Conservation (phyloP, 257 asterid species). For the Eustoma russellianum region DNA sequence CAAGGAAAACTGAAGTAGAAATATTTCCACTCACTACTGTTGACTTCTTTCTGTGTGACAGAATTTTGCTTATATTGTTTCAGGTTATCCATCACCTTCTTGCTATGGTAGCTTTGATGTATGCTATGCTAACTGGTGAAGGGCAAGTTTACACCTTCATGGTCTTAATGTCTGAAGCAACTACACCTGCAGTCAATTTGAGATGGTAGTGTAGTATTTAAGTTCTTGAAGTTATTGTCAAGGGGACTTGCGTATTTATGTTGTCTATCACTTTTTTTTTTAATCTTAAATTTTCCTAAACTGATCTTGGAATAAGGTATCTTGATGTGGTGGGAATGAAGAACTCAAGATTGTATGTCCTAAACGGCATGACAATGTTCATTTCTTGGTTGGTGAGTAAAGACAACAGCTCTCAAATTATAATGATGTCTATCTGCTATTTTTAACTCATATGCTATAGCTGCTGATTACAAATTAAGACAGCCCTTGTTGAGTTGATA, state of each 20-base stretch:
- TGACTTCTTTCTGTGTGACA: neutral
- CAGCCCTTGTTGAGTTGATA: neutral
- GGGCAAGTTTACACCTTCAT: constrained; percentile 65
- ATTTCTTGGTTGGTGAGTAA: constrained; percentile 62
- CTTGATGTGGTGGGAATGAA: constrained; percentile 76
- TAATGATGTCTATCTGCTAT: neutral
- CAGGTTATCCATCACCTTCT: constrained; percentile 84
- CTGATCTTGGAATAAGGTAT: constrained; percentile 37
- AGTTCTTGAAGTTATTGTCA: neutral
- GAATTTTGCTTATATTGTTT: constrained; percentile 7
- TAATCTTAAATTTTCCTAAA: neutral
- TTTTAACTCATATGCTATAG: neutral
- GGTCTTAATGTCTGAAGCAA: constrained; percentile 75
- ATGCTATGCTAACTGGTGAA: constrained; percentile 70
- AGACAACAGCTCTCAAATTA: neutral
- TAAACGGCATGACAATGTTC: constrained; percentile 58
- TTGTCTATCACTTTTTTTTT: neutral
- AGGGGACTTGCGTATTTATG: neutral
- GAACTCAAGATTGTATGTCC: constrained; percentile 42
- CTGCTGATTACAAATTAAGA: neutral
- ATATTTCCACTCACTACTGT: neutral
- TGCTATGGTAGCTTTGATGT: constrained; percentile 41
- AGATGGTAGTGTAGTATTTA: constrained; percentile 52
- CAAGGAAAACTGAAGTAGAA: too few species aligned
- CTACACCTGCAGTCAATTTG: constrained; percentile 73